Evolutionary conservation across 139 green algal species (phyloP).

Genomic region (Mesotaenium endlicherianum): DNA sequence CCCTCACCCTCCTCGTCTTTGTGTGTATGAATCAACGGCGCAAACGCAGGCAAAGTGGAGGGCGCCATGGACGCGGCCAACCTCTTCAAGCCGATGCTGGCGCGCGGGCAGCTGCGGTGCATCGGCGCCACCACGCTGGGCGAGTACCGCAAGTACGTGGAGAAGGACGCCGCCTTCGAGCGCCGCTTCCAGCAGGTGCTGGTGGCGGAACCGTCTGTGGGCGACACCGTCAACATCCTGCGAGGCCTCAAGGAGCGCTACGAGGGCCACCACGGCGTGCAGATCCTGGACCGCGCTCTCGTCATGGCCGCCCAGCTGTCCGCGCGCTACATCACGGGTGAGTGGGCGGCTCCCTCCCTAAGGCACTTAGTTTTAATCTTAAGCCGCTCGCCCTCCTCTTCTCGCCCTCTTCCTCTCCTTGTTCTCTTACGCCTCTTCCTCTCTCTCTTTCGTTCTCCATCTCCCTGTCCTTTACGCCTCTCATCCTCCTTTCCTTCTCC

Average conservation of each 20-base stretch:
- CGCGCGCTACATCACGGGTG: slow-evolving; percentile 68
- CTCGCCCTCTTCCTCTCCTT: too few species aligned
- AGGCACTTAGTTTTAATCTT: too few species aligned
- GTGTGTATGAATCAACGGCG: too few species aligned
- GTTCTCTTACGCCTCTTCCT: too few species aligned
- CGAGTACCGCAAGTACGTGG: slow-evolving; percentile 62
- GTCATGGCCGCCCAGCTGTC: slow-evolving; percentile 70
- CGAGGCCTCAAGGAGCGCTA: slow-evolving; percentile 87
- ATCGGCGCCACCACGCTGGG: slow-evolving; percentile 69
- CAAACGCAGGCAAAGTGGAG: slow-evolving; percentile 71
- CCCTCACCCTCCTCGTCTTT: too few species aligned
- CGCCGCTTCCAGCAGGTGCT: slow-evolving; percentile 60
- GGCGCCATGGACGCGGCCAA: slow-evolving; percentile 91
- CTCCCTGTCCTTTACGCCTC: too few species aligned
- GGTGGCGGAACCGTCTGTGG: slow-evolving; percentile 80
- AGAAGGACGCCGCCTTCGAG: slow-evolving; percentile 61
- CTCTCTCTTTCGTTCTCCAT: too few species aligned
- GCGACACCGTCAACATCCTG: slow-evolving; percentile 90
- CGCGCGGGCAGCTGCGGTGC: slow-evolving; percentile 87
- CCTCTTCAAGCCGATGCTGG: slow-evolving; percentile 95
- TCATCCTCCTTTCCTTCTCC: too few species aligned
- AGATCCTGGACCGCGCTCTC: slow-evolving; percentile 70
- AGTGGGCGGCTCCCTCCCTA: background rate
- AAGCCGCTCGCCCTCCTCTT: too few species aligned
- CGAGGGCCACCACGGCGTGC: slow-evolving; percentile 73